Evolutionary conservation across 345 rosid species (phyloP).

Genomic region (Trapa incisa): DNA sequence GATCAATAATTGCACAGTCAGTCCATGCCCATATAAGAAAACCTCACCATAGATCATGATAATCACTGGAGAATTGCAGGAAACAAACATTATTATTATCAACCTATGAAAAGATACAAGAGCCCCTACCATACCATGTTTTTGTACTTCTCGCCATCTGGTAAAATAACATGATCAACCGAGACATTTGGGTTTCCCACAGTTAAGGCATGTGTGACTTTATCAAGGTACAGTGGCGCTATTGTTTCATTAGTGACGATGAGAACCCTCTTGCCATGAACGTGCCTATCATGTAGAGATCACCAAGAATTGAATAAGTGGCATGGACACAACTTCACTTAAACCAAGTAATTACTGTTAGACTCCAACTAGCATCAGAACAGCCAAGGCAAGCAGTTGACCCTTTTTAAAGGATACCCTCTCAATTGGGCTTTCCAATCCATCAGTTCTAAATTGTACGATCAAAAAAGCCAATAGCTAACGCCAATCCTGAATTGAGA

Average conservation of each 20-base stretch:
- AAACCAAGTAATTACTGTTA: background rate
- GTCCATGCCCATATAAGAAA: background rate
- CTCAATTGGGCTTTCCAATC: background rate
- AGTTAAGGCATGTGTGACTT: constrained; percentile 64
- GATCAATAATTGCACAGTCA: background rate
- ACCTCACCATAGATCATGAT: background rate
- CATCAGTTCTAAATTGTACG: too few relatives aligned
- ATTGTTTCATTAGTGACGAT: constrained; percentile 75
- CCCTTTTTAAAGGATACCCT: background rate
- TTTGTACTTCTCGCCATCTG: constrained; percentile 90
- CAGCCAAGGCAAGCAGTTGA: background rate
- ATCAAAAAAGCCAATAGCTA: background rate
- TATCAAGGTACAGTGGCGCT: constrained; percentile 66
- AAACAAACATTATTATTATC: background rate
- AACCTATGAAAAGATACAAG: background rate
- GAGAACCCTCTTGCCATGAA: constrained; percentile 89
- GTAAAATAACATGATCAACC: constrained; percentile 70
- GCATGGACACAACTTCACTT: background rate
- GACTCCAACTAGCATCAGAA: background rate
- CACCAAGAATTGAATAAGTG: background rate
- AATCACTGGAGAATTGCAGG: background rate
- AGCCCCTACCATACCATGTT: constrained; percentile 76
- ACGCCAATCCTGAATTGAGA: background rate
- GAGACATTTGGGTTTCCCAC: constrained; percentile 71
- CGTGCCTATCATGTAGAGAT: constrained; percentile 40